Conservation (phyloP, 1,284 basidiomycete genomes). For the Microbotryomycetes sp. region DNA sequence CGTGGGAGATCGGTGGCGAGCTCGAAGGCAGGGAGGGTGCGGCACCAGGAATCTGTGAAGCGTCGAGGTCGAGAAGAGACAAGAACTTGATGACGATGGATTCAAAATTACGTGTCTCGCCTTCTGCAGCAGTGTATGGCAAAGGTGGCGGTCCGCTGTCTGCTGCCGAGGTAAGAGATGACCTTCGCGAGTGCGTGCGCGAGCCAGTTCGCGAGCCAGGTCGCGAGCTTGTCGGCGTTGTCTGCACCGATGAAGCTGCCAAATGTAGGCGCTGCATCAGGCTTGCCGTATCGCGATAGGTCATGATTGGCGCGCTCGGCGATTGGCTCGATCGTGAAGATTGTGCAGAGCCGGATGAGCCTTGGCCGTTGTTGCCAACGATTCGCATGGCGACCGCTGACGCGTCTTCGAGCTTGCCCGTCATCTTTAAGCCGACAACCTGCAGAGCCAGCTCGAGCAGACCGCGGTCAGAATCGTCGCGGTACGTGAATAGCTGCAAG, state of each 20-base stretch:
- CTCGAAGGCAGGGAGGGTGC: conserved; percentile 24
- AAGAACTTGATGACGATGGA: conserved; percentile 70
- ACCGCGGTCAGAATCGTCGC: conserved; percentile 79
- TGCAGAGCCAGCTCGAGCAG: conserved; percentile 93
- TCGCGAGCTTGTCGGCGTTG: conserved; percentile 39
- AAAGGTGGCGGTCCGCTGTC: not conserved
- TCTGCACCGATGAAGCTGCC: conserved; percentile 31
- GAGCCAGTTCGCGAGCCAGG: conserved; percentile 39
- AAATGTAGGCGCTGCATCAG: conserved; percentile 8
- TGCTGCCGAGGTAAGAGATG: not conserved
- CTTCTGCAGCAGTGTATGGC: not conserved
- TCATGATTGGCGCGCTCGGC: not conserved
- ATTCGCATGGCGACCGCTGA: conserved; percentile 67
- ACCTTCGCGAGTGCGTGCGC: conserved; percentile 26
- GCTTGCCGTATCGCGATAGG: not conserved
- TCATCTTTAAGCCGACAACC: conserved; percentile 93
- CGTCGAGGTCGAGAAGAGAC: conserved; percentile 55
- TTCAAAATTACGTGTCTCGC: conserved; percentile 55
- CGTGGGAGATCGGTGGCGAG: conserved; percentile 33
- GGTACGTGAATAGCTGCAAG: conserved; percentile 72
- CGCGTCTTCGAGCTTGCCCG: conserved; percentile 85
- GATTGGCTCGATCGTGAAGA: not conserved
- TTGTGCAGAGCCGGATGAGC: not conserved
- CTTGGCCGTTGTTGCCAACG: conserved; percentile 32
- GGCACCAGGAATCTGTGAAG: conserved; percentile 25